These are phyloP conservation scores for Chrysanthemum seticuspe DNA, from an alignment of 129 eudicot genomes.

Conservation along the genomic window DNA sequence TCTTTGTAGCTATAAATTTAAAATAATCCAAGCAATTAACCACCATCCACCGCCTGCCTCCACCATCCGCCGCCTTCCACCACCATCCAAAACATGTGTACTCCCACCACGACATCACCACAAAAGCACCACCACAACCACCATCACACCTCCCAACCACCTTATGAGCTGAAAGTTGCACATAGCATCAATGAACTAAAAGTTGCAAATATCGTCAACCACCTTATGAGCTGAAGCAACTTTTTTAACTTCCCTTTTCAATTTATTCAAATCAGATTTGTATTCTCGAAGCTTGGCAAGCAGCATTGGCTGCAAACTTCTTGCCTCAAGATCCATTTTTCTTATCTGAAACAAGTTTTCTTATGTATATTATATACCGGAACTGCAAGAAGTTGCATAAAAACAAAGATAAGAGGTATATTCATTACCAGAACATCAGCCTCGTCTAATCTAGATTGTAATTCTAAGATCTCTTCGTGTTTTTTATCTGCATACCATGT, in stretches of 20 bases:
- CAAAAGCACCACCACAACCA: too few relatives aligned
- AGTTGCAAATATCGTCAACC: too few relatives aligned
- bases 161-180: too few relatives aligned
- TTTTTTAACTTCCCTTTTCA: constrained; percentile 85
- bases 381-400: background rate
- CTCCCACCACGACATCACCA: too few relatives aligned
- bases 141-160: too few relatives aligned
- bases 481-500: constrained; percentile 59
- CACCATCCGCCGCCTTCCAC: too few relatives aligned
- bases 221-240: constrained; percentile 57
- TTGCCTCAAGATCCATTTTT: constrained; percentile 99
- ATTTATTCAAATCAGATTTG: constrained; percentile 79
- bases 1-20: too few relatives aligned
- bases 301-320: constrained; percentile 93
- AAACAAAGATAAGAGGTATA: constrained; percentile 11
- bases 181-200: too few relatives aligned
- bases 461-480: constrained; percentile 65
- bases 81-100: too few relatives aligned
- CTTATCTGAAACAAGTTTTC: constrained; percentile 55
- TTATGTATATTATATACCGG: constrained; percentile 17
- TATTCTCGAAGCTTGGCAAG: constrained; percentile 98
- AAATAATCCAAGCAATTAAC: too few relatives aligned
- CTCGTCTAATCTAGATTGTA: constrained; percentile 83
- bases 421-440: constrained; percentile 88
- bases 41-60: too few relatives aligned